Conservation (phyloP, 495 filamentous ascomycete genomes). For the Aspergillus avenaceus region DNA sequence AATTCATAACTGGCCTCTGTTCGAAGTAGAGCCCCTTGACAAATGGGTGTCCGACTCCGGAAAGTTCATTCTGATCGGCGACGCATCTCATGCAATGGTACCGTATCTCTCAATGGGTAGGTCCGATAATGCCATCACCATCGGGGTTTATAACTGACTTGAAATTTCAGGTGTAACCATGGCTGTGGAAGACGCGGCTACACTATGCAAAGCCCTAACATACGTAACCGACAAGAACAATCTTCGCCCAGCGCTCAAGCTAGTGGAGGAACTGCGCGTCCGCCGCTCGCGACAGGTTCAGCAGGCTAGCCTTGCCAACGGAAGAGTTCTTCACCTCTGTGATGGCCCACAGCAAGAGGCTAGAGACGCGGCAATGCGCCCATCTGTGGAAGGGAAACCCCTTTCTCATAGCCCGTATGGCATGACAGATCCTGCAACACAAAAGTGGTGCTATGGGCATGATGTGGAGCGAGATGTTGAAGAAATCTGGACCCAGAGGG, state of each 20-base stretch:
- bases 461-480: constrained; percentile 38
- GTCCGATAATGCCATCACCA: too few relatives aligned
- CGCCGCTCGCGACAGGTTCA: constrained; percentile 28
- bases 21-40: constrained; percentile 24
- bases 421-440: constrained; percentile 44
- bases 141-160: background rate
- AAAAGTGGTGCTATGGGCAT: constrained; percentile 45
- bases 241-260: constrained; percentile 10
- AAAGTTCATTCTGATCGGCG: constrained; percentile 38
- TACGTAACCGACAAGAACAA: constrained; percentile 10
- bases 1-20: constrained; percentile 41
- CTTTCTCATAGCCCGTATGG: constrained; percentile 42
- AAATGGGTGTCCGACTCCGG: constrained; percentile 32
- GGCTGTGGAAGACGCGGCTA: constrained; percentile 38
- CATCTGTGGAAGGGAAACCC: constrained; percentile 12
- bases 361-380: constrained; percentile 39
- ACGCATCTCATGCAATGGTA: constrained; percentile 50
- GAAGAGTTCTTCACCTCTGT: constrained; percentile 40
- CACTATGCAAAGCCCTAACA: constrained; percentile 23
- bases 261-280: constrained; percentile 28
- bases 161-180: constrained; percentile 37
- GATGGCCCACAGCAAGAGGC: constrained; percentile 41
- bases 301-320: constrained; percentile 32
- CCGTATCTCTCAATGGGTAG: constrained; percentile 47
- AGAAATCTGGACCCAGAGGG: too few relatives aligned